These are phyloP conservation scores for Pseudonitzschia delicatissima DNA, from an alignment of 108 stramenopile genomes.

Conservation along the genomic window DNA sequence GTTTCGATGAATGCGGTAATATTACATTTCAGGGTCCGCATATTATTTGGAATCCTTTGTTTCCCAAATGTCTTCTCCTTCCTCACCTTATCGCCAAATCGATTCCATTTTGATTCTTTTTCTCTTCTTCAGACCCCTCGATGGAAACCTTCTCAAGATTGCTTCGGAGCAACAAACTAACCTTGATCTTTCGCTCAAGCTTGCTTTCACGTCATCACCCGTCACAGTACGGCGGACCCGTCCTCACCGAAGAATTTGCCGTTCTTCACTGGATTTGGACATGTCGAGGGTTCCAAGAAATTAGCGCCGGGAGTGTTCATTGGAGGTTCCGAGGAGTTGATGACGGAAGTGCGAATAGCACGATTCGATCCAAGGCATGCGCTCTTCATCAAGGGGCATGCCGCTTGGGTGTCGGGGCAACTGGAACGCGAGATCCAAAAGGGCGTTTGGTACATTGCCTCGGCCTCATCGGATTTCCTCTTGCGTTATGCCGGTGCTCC, in stretches of 20 bases:
- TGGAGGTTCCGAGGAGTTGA: conserved; percentile 79
- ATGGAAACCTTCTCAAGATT: conserved; percentile 65
- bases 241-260: conserved; percentile 75
- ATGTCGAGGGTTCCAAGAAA: conserved; percentile 79
- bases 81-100: not conserved
- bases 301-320: conserved; percentile 82
- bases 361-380: conserved; percentile 61
- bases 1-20: conserved; percentile 22
- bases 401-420: conserved; percentile 86
- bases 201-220: conserved; percentile 66
- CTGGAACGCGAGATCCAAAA: conserved; percentile 77
- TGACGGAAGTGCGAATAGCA: conserved; percentile 69
- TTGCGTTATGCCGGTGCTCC: conserved; percentile 83
- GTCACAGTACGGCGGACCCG: conserved; percentile 87
- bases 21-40: too few relatives aligned
- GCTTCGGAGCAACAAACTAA: conserved; percentile 58
- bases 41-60: not conserved
- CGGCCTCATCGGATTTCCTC: conserved; percentile 69
- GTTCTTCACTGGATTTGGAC: conserved; percentile 80
- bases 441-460: conserved; percentile 84
- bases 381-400: conserved; percentile 86
- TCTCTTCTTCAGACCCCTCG: conserved; percentile 54
- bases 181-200: conserved; percentile 72
- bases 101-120: not conserved
- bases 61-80: not conserved